Percentiles rank a stretch among this genome's conserved stretches.
Conservation (phyloP, 257 asterid species). For the Solanum clarkiae region DNA sequence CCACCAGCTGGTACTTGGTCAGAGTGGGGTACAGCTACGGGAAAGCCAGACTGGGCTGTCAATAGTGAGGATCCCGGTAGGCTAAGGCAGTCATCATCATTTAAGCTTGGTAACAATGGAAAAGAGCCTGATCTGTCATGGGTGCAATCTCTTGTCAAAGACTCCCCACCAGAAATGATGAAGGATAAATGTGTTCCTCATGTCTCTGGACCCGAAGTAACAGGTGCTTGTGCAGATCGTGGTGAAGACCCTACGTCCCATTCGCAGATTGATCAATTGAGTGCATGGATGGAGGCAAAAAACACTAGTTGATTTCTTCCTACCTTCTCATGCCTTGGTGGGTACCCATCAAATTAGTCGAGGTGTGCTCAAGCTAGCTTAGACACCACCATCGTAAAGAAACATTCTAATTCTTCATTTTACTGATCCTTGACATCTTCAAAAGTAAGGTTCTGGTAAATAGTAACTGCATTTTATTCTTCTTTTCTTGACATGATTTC, state of each 20-base stretch:
- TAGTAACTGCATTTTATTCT: constrained; percentile 11
- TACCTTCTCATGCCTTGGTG: not conserved
- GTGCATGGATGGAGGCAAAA: constrained; percentile 35
- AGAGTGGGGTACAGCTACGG: constrained; percentile 50
- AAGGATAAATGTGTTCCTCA: constrained; percentile 23
- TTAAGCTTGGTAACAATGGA: constrained; percentile 30
- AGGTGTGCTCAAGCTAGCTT: not conserved
- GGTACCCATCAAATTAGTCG: not conserved
- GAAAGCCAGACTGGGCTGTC: constrained; percentile 51
- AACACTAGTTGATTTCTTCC: not conserved
- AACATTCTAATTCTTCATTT: not conserved
- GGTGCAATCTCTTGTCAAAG: constrained; percentile 68
- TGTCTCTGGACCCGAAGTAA: constrained; percentile 6
- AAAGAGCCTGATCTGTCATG: constrained; percentile 76
- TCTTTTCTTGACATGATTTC: constrained; percentile 18
- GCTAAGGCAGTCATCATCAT: constrained; percentile 49
- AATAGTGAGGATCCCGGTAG: constrained; percentile 24
- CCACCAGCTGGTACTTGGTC: constrained; percentile 40
- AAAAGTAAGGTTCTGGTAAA: constrained; percentile 14
- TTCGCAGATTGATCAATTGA: constrained; percentile 33
- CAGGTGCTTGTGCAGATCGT: constrained; percentile 18
- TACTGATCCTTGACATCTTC: constrained; percentile 12
- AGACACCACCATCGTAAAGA: not conserved
- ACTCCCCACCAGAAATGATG: constrained; percentile 61
- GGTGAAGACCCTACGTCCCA: constrained; percentile 17